Conservation (phyloP, 208 protist species). For the Wallacemonas sp. region DNA sequence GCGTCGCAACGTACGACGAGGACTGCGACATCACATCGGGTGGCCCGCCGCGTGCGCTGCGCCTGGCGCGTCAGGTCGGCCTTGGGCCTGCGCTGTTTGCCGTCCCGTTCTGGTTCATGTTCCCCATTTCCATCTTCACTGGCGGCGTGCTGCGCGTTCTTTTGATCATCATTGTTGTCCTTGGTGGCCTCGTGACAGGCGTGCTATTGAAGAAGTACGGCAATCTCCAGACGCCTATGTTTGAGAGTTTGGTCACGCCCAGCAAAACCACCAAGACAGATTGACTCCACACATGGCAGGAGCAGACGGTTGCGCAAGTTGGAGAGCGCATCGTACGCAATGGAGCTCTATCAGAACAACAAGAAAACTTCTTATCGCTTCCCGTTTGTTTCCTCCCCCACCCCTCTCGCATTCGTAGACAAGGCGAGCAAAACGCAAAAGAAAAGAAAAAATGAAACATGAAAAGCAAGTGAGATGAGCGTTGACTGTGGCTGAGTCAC, state of each 20-base stretch:
- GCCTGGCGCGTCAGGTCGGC: constrained; percentile 22
- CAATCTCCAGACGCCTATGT: constrained; percentile 16
- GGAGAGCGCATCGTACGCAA: no score
- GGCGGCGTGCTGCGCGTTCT: constrained; percentile 3
- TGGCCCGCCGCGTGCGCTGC: constrained; percentile 18
- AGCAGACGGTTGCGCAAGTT: no score
- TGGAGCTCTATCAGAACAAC: no score
- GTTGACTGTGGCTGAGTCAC: no score
- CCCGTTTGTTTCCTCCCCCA: no score
- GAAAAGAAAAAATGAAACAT: no score
- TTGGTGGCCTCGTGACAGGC: constrained; percentile 18
- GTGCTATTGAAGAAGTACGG: constrained; percentile 21
- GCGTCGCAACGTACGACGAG: constrained; percentile 55
- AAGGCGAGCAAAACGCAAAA: no score
- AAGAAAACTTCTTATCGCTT: no score
- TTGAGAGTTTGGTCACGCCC: neutral
- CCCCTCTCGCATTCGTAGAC: no score
- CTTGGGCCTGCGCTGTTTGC: constrained; percentile 18
- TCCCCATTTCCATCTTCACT: constrained; percentile 18
- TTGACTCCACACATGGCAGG: no score
- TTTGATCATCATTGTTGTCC: constrained; percentile 21
- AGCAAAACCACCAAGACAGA: constrained; percentile 8
- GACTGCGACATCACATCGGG: constrained; percentile 22
- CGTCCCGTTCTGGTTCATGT: constrained; percentile 24
- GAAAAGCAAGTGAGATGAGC: no score